Base-by-base conservation (phyloP, 2,329 filamentous ascomycete genomes). In the Monilinia aucupariae region DNA sequence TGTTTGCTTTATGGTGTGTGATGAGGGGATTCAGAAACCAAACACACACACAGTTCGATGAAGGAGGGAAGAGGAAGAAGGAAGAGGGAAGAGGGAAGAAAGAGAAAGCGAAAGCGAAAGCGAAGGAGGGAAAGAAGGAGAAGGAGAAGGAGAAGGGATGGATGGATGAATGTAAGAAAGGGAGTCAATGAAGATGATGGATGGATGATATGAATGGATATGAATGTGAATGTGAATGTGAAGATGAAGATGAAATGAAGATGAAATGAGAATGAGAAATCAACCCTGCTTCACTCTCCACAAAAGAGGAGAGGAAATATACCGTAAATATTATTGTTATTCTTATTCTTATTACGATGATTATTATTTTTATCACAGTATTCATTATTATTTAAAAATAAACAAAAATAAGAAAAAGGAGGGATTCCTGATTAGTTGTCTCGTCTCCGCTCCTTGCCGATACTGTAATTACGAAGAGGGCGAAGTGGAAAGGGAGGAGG, bases 401-500 rank as follows among this genome's bases (percentile, higher is more conserved):
- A 30, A 30, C 20, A 34, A 47, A n/a, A 55, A 32, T 25, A 34
- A 47, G 34, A 55, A 56, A 56, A 47, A 56, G 54, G 54, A 56
- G 54, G 20, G 54, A 34, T 47, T 56, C 41, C 13, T 25, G 34
- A 56, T 34, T 56, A 45, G 12, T 55, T 56, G 54, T 56, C 54
- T 47, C 22, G 41, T 47, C 54, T 20, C 54, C 54, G 54, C 54
- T 56, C 37, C 27, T 15, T 55, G 30, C 39, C 39, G 25, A 55
- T 6, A 30, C 6, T 3, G 27, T n/a, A 43, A 32, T 43, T 43
- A 43, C 37, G 12, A 39, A 39, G 41, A n/a, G n/a, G 41, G 41
- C 17, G 41, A 43, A 43, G 41, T 43, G 41, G 20, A n/a, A 43
- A n/a, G 41, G 13, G 17, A 20, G 13, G 3, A 43, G 13, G 13